Evolutionary conservation across 805 yeast genomes (phyloP).

Genomic region (Candida peoriensis): DNA sequence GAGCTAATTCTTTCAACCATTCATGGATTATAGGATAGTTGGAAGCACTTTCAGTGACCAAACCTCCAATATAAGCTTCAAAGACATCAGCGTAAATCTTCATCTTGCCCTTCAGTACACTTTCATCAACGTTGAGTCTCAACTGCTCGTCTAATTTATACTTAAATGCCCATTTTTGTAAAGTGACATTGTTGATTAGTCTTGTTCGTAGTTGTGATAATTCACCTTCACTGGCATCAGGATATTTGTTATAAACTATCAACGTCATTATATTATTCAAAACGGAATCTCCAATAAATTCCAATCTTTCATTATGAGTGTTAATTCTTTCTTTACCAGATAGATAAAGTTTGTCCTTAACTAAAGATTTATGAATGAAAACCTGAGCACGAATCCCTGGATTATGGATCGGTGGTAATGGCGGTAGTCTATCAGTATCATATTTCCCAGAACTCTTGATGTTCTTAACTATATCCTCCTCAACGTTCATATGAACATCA

Average conservation of each 20-base stretch:
- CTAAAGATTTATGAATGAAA: conserved; percentile 74
- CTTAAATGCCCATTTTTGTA: conserved; percentile 62
- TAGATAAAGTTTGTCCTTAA: conserved; percentile 52
- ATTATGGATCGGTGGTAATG: conserved; percentile 61
- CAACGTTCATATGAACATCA: conserved; percentile 28
- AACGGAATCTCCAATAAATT: conserved; percentile 87
- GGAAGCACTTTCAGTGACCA: conserved; percentile 50
- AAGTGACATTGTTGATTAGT: conserved; percentile 66
- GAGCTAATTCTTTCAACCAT: conserved; percentile 53
- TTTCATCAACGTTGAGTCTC: conserved; percentile 43
- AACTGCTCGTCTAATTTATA: conserved; percentile 64
- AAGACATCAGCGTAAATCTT: conserved; percentile 85
- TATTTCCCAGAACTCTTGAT: background rate
- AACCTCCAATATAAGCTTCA: conserved; percentile 91
- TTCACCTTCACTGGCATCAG: conserved; percentile 74
- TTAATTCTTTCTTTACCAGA: conserved; percentile 52
- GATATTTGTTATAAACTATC: conserved; percentile 60
- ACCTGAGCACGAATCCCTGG: conserved; percentile 60
- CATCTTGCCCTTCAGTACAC: conserved; percentile 46
- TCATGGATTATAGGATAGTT: conserved; percentile 44
- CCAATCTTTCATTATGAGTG: conserved; percentile 80
- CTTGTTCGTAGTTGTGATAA: conserved; percentile 65
- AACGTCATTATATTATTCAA: conserved; percentile 68
- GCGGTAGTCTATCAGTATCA: conserved; percentile 44
- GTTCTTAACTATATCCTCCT: conserved; percentile 10